Evolutionary conservation across 495 filamentous ascomycete genomes (phyloP).

Genomic region (Hypomontagnella submonticulosa): DNA sequence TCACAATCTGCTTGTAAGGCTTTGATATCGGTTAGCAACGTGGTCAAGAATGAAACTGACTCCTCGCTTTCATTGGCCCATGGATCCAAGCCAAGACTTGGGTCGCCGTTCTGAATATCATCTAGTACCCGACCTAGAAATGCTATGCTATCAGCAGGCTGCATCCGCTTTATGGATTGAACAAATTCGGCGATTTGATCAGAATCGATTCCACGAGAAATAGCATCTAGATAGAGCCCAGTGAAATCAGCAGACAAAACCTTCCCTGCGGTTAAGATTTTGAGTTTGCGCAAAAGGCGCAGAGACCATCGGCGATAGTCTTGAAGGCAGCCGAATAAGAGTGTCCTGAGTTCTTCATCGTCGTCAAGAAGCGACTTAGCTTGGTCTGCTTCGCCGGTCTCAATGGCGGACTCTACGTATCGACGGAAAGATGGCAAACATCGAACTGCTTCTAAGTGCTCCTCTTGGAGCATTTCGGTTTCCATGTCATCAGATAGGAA

Average conservation of each 20-base stretch:
- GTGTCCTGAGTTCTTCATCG: conserved; percentile 47
- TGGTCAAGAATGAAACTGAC: conserved; percentile 48
- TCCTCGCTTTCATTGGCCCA: conserved; percentile 51
- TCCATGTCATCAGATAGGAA: conserved; percentile 61
- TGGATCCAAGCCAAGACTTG: conserved; percentile 50
- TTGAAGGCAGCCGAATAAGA: conserved; percentile 35
- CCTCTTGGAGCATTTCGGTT: conserved; percentile 56
- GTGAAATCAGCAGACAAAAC: conserved; percentile 43
- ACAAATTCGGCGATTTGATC: conserved; percentile 46
- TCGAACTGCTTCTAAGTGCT: conserved; percentile 79
- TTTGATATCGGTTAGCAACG: conserved; percentile 54
- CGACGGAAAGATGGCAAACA: conserved; percentile 82
- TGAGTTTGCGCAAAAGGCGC: conserved; percentile 39
- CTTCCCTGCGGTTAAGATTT: conserved; percentile 32
- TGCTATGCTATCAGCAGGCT: conserved; percentile 52
- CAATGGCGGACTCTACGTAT: conserved; percentile 54
- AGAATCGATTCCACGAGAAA: conserved; percentile 50
- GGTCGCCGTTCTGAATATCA: conserved; percentile 53
- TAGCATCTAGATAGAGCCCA: conserved; percentile 53
- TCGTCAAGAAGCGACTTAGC: conserved; percentile 55
- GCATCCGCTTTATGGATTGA: conserved; percentile 55
- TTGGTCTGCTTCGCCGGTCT: conserved; percentile 46
- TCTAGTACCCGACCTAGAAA: conserved; percentile 49
- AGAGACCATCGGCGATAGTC: conserved; percentile 37
- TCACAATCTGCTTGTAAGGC: conserved; percentile 54